Base-by-base conservation (phyloP, 352 stramenopile species). In the Globisporangium yorkense region DNA sequence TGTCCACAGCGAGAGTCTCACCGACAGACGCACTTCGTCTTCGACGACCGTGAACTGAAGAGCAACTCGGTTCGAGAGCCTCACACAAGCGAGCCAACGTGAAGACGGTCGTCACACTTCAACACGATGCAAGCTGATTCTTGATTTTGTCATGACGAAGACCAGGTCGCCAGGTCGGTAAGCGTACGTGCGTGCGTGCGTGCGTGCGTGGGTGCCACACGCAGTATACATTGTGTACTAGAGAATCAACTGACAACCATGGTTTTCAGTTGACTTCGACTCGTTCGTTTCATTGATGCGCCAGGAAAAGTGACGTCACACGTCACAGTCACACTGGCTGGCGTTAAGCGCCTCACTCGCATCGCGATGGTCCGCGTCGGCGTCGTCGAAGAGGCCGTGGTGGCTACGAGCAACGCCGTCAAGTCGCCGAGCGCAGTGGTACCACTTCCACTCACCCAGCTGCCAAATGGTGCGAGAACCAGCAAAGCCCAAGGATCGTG, bases 301-400 rank as follows among this genome's bases (percentile, higher is more conserved):
- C 39, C 9, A 24, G 21, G 21, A 24, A 24, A 24, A 24, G 40
- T 45, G 40, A 18, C 16, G 37, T 43, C 37, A 15, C 16, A 13
- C 37, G 37, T 16, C 40, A 45, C 12, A 20, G n/a, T n/a, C n/a
- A n/a, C n/a, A 27, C 24, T 27, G 24, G 24, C 24, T 27, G 24
- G 24, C 24, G 24, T 27, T 27, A 27, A 27, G 24, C 24, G 24
- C 24, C 10, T 13, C 40, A 20, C n/a, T 1, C 40, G 2, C 6
- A 18, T 49, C 44, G 44, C 44, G 24, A 59, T 59, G 54, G 54
- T 40, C 20, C 54, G 54, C 20, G 33, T 53, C 31, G 44, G 44
- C 24, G 24, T 27, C 8, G 54, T 53, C n/a, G n/a, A 47, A 6
- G 15, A 20, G 31, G 21, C 29, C 18, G 16, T 13, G 20, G n/a